A percentile compares a stretch with the other conserved stretches of the same genome.
Evolutionary conservation across 805 yeast genomes (phyloP).

Genomic region (Yarrowia osloensis): DNA sequence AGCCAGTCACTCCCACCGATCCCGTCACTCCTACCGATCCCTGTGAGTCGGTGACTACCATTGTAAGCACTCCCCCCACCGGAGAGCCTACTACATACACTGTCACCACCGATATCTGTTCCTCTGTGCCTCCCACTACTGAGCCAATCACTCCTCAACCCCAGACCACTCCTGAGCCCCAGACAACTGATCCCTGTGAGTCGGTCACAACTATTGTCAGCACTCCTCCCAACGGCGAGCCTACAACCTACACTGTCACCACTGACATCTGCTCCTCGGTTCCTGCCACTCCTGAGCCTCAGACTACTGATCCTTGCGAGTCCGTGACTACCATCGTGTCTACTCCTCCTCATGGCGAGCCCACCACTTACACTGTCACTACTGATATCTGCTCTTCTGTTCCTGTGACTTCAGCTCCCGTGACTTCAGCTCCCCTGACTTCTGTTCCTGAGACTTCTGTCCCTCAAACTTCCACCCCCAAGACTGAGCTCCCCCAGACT

Average conservation of each 20-base stretch:
- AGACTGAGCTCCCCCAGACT: conserved; percentile 7
- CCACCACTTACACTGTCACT: background rate
- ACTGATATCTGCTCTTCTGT: background rate
- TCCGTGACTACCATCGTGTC: background rate
- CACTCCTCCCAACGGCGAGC: background rate
- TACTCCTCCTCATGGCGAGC: background rate
- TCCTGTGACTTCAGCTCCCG: background rate
- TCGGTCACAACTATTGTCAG: background rate
- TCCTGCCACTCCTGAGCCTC: background rate
- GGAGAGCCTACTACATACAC: background rate
- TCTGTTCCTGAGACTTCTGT: background rate
- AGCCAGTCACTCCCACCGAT: background rate
- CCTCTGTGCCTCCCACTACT: background rate
- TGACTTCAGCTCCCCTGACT: background rate
- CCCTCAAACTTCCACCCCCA: background rate
- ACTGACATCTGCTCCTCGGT: background rate
- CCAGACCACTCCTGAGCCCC: too few species aligned
- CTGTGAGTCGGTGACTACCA: background rate
- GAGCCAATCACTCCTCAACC: background rate
- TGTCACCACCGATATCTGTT: background rate
- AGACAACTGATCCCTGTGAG: background rate
- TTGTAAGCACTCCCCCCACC: background rate
- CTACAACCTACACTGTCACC: background rate
- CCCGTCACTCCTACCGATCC: background rate
- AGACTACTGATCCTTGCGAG: background rate